Base-by-base conservation (phyloP, 352 stramenopile genomes). In the Phytophthora chlamydospora region DNA sequence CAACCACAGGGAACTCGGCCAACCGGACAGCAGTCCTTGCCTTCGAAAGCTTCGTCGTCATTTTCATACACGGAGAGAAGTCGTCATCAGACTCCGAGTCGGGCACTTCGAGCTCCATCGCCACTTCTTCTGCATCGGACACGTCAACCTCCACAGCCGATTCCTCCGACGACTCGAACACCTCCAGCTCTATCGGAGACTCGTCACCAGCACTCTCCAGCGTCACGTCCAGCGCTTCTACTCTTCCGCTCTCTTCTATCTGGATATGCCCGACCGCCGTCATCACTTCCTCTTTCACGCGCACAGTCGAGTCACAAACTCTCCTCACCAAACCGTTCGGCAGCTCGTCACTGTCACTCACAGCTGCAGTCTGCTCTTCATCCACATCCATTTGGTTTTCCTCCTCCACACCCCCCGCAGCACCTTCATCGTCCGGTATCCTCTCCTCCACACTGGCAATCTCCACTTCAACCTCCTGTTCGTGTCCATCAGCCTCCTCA, bases 71-170 rank as follows among this genome's bases (percentile, higher is more conserved):
- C 17, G 39, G 48, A 3, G 50, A 55, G 33, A 73, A 62, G 11
- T 68, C 50, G 6, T 56, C 42, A 35, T 74, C 58, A 6, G 52
- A 31, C 11, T 78, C 66, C 0, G 62, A 60, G 27, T 78, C 69
- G 0, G 62, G 36, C 33, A 75, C 54, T 21, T 73, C 48, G 11
- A 78, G 17, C 17, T 75, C 53, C 2, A 73, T 29, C 11, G 56
- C 43, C 11, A 35, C 43, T 27, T 71, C 58, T 34, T 45, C 51
- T 27, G 36, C 21, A 29, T 69, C 57, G 4, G 44, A 43, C 9
- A 54, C 41, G 17, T 66, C 45, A 7, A 56, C 6, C 43, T 66
- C 47, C 11, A 31, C 14, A 12, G 47, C 47, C 33, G 53, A 17
- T 29, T 66, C 55, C 7, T 71, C 36, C 5, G 66, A 58, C 29